Evolutionary conservation across 2,329 filamentous ascomycete genomes (phyloP).

Genomic region (Neocatenulostroma microsporum): DNA sequence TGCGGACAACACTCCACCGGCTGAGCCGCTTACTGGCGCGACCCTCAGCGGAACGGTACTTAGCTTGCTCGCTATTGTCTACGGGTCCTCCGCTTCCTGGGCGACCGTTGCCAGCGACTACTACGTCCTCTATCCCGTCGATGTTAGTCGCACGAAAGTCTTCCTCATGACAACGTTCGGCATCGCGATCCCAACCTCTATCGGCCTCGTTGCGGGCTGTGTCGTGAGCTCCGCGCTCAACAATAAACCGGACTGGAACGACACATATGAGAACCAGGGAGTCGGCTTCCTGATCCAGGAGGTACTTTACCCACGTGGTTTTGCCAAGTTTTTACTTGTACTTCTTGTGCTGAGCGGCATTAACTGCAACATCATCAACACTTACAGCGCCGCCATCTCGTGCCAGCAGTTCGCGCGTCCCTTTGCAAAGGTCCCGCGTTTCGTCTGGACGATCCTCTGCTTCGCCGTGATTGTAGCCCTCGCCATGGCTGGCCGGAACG

Average conservation of each 20-base stretch:
- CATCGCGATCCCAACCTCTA: conserved; percentile 35
- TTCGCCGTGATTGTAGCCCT: conserved; percentile 38
- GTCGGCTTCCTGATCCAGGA: conserved; percentile 43
- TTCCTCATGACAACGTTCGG: conserved; percentile 38
- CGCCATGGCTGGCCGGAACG: conserved; percentile 37
- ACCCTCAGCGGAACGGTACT: conserved; percentile 24
- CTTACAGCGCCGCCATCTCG: conserved; percentile 38
- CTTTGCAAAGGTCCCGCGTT: conserved; percentile 46
- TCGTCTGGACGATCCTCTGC: conserved; percentile 40
- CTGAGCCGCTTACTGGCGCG: conserved; percentile 23
- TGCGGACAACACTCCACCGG: conserved; percentile 31
- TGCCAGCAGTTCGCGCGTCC: conserved; percentile 42
- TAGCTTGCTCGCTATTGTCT: conserved; percentile 29
- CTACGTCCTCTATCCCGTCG: conserved; percentile 37
- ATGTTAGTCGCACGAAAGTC: conserved; percentile 33
- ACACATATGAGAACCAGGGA: conserved; percentile 36
- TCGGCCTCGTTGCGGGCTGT: conserved; percentile 40
- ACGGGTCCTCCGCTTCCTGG: conserved; percentile 35
- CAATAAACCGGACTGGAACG: conserved; percentile 35
- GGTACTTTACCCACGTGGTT: conserved; percentile 40
- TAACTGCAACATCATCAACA: conserved; percentile 35
- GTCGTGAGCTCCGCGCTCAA: conserved; percentile 28
- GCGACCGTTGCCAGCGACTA: conserved; percentile 37
- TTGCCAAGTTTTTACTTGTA: conserved; percentile 43
- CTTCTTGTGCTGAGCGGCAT: conserved; percentile 31